phyloP scores from a whole-genome alignment of 352 stramenopile species.

The Phytophthora foliorum region DNA sequence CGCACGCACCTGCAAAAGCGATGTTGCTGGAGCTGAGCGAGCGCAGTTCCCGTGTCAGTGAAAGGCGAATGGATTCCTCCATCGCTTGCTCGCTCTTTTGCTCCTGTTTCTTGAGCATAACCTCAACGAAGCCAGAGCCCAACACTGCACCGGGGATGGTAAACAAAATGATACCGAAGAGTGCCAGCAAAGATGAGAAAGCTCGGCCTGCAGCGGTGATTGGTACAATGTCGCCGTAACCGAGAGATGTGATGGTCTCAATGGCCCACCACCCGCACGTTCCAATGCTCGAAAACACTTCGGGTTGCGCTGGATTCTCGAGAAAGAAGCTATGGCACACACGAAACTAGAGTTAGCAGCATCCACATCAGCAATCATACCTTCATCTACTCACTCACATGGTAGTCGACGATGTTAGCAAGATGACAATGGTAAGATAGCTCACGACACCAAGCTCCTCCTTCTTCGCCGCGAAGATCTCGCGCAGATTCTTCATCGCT shows the following conservation, averaged over 20 bases:
- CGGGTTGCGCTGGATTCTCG: slow-evolving; percentile 74
- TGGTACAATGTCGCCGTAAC: slow-evolving; percentile 88
- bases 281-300: slow-evolving; percentile 83
- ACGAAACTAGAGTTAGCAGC: background rate
- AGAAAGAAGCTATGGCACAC: slow-evolving; percentile 71
- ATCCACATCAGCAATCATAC: background rate
- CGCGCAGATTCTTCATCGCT: slow-evolving; percentile 79
- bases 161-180: slow-evolving; percentile 91
- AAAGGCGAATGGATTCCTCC: slow-evolving; percentile 61
- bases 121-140: slow-evolving; percentile 81
- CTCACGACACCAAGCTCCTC: slow-evolving; percentile 83
- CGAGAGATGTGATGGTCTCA: slow-evolving; percentile 89
- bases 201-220: slow-evolving; percentile 69
- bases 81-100: slow-evolving; percentile 57
- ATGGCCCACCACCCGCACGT: slow-evolving; percentile 85
- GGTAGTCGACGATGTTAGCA: slow-evolving; percentile 86
- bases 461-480: slow-evolving; percentile 80
- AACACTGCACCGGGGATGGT: slow-evolving; percentile 87
- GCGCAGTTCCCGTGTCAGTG: slow-evolving; percentile 57
- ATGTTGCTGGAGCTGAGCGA: slow-evolving; percentile 61
- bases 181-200: slow-evolving; percentile 79
- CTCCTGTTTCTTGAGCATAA: slow-evolving; percentile 86
- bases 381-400: slow-evolving; percentile 60
- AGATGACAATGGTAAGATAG: slow-evolving; percentile 82
- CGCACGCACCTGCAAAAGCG: slow-evolving; percentile 31